These are phyloP conservation scores for Syzygium aqueum DNA, from an alignment of 345 rosid species.

Conservation along the genomic window DNA sequence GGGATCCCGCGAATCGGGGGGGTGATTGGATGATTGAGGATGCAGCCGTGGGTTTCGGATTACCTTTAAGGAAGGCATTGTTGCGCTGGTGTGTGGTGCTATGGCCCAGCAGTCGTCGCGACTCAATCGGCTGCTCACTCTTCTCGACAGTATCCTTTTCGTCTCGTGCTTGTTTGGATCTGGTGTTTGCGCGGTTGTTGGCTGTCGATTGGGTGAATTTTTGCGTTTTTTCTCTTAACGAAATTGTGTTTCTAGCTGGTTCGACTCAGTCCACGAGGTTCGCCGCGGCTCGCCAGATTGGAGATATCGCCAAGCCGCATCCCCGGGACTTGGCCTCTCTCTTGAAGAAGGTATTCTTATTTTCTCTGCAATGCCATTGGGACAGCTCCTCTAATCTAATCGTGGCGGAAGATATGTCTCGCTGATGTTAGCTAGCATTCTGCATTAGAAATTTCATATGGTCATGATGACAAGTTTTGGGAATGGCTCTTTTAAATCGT, in stretches of 20 bases:
- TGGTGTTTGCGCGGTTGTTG: neutral
- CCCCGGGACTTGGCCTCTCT: slow-evolving; percentile 90
- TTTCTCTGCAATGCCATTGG: neutral
- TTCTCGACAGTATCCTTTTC: slow-evolving; percentile 90
- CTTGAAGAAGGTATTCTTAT: slow-evolving; percentile 58
- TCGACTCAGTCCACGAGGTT: slow-evolving; percentile 94
- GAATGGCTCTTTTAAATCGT: neutral
- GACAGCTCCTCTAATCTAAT: neutral
- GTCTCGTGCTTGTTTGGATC: slow-evolving; percentile 11
- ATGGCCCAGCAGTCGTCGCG: slow-evolving; percentile 97
- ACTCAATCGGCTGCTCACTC: slow-evolving; percentile 89
- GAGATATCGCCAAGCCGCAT: slow-evolving; percentile 88
- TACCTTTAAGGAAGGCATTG: slow-evolving; percentile 5
- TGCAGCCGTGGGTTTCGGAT: neutral
- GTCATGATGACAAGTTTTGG: neutral
- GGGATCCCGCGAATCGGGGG: neutral
- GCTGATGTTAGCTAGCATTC: neutral
- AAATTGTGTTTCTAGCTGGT: slow-evolving; percentile 50
- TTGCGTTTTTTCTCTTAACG: slow-evolving; percentile 15
- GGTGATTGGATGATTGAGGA: slow-evolving; percentile 6
- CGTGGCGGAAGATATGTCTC: neutral
- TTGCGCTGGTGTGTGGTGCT: slow-evolving; percentile 1
- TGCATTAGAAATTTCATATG: neutral
- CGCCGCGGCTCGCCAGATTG: slow-evolving; percentile 97
- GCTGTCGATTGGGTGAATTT: neutral